These are phyloP conservation scores for Xylaria sp. DNA, from an alignment of 2,329 filamentous ascomycete species.

Conservation along the genomic window DNA sequence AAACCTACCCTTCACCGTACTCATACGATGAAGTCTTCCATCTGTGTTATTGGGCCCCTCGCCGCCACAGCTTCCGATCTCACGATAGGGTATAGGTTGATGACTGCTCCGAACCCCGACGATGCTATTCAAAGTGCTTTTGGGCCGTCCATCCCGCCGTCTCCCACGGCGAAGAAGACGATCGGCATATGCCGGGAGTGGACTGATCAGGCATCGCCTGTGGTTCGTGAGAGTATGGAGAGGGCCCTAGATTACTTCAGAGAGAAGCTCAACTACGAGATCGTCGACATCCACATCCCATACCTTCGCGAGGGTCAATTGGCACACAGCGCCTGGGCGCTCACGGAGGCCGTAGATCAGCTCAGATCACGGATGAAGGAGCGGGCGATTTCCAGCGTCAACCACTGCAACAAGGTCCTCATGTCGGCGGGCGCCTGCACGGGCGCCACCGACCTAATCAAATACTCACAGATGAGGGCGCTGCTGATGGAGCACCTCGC, in stretches of 20 bases:
- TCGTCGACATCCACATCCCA: constrained; percentile 72
- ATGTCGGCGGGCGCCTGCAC: constrained; percentile 73
- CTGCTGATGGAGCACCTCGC: constrained; percentile 66
- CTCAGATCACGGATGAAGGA: constrained; percentile 58
- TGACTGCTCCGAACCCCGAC: constrained; percentile 76
- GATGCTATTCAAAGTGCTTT: constrained; percentile 72
- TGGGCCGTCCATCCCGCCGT: constrained; percentile 63
- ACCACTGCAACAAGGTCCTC: constrained; percentile 75
- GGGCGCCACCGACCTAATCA: constrained; percentile 75
- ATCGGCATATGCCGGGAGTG: constrained; percentile 77
- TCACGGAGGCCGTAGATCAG: constrained; percentile 72
- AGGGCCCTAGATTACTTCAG: constrained; percentile 66
- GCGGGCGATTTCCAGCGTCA: constrained; percentile 64
- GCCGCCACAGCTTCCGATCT: constrained; percentile 81
- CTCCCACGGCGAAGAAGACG: constrained; percentile 62
- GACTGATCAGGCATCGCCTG: constrained; percentile 74
- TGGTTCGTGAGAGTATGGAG: constrained; percentile 71
- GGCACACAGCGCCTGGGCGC: constrained; percentile 81
- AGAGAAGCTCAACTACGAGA: constrained; percentile 58
- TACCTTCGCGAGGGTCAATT: constrained; percentile 76
- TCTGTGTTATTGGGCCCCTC: constrained; percentile 78
- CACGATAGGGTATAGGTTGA: constrained; percentile 82
- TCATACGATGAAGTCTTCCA: constrained; percentile 63
- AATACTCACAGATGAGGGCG: constrained; percentile 77
- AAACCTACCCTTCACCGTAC: constrained; percentile 82